phyloP scores from a whole-genome alignment of 805 yeast genomes.

The Ogataea nonfermentans region DNA sequence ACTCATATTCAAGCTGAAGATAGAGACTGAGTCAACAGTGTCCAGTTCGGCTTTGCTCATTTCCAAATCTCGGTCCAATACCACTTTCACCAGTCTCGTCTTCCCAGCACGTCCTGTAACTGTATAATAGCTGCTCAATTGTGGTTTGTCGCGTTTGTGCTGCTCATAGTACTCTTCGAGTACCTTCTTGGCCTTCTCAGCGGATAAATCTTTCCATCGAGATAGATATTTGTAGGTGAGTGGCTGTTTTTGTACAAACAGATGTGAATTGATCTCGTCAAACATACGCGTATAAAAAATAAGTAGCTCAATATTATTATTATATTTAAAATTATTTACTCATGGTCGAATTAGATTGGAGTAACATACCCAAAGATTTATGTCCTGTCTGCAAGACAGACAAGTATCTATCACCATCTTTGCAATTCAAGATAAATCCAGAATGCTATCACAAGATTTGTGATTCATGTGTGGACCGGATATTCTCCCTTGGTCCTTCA shows the following conservation, averaged over 20 bases:
- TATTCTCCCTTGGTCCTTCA: slow-evolving; percentile 91
- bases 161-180: slow-evolving; percentile 23
- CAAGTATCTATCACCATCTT: slow-evolving; percentile 87
- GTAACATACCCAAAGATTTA: slow-evolving; percentile 42
- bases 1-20: slow-evolving; percentile 25
- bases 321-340: background rate
- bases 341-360: slow-evolving; percentile 37
- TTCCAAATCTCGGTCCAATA: slow-evolving; percentile 14
- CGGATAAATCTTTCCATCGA: slow-evolving; percentile 19
- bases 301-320: background rate
- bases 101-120: slow-evolving; percentile 19
- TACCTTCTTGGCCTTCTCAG: slow-evolving; percentile 20
- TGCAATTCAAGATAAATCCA: slow-evolving; percentile 89
- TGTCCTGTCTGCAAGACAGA: slow-evolving; percentile 98
- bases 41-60: slow-evolving; percentile 18
- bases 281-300: slow-evolving; percentile 9
- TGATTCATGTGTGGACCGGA: slow-evolving; percentile 94
- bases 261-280: slow-evolving; percentile 19
- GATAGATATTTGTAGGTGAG: slow-evolving; percentile 27
- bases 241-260: slow-evolving; percentile 25
- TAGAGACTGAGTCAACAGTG: slow-evolving; percentile 17
- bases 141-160: slow-evolving; percentile 14
- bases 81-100: slow-evolving; percentile 14
- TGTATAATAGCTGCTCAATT: slow-evolving; percentile 14
- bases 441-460: slow-evolving; percentile 98